These are phyloP conservation scores for Fusarium liriodendri DNA, from an alignment of 2,329 filamentous ascomycete genomes.

Conservation along the genomic window DNA sequence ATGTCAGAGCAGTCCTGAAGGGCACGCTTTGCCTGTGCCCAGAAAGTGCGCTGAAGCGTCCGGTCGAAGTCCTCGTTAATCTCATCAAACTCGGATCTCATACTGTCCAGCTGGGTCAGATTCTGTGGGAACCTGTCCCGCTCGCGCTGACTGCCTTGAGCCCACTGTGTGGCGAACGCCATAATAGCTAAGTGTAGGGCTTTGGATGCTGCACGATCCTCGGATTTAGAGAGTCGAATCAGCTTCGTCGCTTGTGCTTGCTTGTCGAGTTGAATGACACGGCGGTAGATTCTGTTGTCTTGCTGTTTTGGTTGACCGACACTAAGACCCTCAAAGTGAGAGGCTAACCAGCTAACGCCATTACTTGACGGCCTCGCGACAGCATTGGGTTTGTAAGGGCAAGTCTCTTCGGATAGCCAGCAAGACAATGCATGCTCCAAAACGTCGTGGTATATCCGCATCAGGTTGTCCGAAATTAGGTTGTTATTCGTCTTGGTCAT, in stretches of 20 bases:
- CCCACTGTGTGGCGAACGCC: constrained; percentile 64
- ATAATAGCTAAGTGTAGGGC: constrained; percentile 62
- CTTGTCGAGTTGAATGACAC: constrained; percentile 60
- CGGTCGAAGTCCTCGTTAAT: constrained; percentile 52
- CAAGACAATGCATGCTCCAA: constrained; percentile 64
- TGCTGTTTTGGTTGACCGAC: constrained; percentile 43
- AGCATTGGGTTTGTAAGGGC: constrained; percentile 55
- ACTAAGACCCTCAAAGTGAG: constrained; percentile 41
- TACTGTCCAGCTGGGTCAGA: constrained; percentile 37
- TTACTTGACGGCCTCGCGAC: constrained; percentile 37
- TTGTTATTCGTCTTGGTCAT: constrained; percentile 42
- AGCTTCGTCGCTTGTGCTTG: constrained; percentile 54
- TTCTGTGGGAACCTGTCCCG: constrained; percentile 40
- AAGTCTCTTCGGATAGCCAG: constrained; percentile 65
- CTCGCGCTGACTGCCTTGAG: constrained; percentile 43
- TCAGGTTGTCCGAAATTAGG: constrained; percentile 43
- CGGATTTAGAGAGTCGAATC: constrained; percentile 52
- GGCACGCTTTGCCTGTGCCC: constrained; percentile 52
- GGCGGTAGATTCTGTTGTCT: constrained; percentile 61
- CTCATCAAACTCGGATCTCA: constrained; percentile 41
- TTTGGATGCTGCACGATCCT: constrained; percentile 57
- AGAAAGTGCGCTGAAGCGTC: constrained; percentile 51
- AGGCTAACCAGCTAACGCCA: constrained; percentile 44
- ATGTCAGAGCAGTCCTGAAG: constrained; percentile 52
- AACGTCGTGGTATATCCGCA: constrained; percentile 63